phyloP scores from a whole-genome alignment of 2,329 filamentous ascomycete species.

The Raffaelea deltoideospora region DNA sequence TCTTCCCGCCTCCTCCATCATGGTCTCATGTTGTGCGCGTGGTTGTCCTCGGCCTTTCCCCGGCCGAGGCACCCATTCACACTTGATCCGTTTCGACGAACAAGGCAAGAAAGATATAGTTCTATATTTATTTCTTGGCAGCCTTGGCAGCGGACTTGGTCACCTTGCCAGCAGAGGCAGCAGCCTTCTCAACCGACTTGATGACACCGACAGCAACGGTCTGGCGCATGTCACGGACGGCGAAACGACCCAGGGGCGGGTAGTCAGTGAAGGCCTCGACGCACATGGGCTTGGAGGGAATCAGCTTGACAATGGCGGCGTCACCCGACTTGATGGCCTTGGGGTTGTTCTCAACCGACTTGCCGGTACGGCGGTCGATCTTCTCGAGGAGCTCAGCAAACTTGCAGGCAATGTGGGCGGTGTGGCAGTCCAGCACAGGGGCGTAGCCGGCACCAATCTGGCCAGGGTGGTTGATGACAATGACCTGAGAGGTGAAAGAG shows the following conservation, averaged over 20 bases:
- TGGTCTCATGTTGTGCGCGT: no score
- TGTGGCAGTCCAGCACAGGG: slow-evolving; percentile 99
- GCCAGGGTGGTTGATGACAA: slow-evolving; percentile 99
- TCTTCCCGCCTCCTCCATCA: no score
- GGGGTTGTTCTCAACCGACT: slow-evolving; percentile 78
- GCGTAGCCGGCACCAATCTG: slow-evolving; percentile 99
- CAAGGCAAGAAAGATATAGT: no score
- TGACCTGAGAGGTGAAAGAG: slow-evolving; percentile 99
- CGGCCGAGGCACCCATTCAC: no score
- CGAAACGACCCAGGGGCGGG: slow-evolving; percentile 98
- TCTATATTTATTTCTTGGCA: slow-evolving; percentile 66
- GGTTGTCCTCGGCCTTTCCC: no score
- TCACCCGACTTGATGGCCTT: slow-evolving; percentile 99
- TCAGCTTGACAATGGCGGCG: slow-evolving; percentile 99
- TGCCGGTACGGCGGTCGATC: slow-evolving; percentile 99
- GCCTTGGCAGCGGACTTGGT: slow-evolving; percentile 62
- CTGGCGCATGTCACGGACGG: slow-evolving; percentile 95
- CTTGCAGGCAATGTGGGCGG: slow-evolving; percentile 99
- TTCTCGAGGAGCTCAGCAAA: slow-evolving; percentile 98
- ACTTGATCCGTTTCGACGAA: no score
- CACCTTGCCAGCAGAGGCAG: slow-evolving; percentile 44
- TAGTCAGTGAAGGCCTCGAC: slow-evolving; percentile 99
- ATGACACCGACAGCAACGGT: slow-evolving; percentile 91
- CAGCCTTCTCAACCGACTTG: slow-evolving; percentile 65
- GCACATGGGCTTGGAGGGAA: slow-evolving; percentile 99